These are phyloP conservation scores for Syzygium aqueum DNA, from an alignment of 345 rosid species.

Conservation along the genomic window DNA sequence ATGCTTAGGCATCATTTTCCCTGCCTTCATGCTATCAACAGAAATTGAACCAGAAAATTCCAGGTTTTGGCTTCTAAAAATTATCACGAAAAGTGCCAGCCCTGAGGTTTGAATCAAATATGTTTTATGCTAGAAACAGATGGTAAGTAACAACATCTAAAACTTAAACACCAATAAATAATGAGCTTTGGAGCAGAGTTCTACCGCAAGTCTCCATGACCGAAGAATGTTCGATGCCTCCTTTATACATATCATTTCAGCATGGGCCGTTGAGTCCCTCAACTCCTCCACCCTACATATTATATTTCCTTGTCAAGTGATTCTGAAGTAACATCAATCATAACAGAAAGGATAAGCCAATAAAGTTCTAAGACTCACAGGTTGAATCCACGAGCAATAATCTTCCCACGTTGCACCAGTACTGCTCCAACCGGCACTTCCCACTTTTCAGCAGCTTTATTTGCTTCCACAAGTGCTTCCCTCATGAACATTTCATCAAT, in stretches of 20 bases:
- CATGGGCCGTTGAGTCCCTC: constrained; percentile 95
- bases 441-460: constrained; percentile 93
- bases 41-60: background rate
- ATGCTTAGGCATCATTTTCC: background rate
- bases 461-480: constrained; percentile 89
- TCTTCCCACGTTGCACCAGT: constrained; percentile 79
- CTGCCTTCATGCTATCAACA: background rate
- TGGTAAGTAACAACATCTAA: background rate
- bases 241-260: constrained; percentile 92
- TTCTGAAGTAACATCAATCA: background rate
- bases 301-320: background rate
- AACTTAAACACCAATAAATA: background rate
- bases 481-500: constrained; percentile 86
- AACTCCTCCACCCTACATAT: constrained; percentile 84
- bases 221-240: constrained; percentile 71
- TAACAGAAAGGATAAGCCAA: background rate
- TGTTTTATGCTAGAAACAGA: background rate
- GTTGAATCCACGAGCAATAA: constrained; percentile 87
- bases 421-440: constrained; percentile 99
- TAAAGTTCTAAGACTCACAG: constrained; percentile 39
- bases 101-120: background rate
- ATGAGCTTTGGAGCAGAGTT: background rate
- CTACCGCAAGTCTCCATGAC: constrained; percentile 91
- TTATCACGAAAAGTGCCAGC: background rate
- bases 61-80: background rate